Base-by-base conservation (phyloP, 306 rosid species). In the Vigna nakashimae region DNA sequence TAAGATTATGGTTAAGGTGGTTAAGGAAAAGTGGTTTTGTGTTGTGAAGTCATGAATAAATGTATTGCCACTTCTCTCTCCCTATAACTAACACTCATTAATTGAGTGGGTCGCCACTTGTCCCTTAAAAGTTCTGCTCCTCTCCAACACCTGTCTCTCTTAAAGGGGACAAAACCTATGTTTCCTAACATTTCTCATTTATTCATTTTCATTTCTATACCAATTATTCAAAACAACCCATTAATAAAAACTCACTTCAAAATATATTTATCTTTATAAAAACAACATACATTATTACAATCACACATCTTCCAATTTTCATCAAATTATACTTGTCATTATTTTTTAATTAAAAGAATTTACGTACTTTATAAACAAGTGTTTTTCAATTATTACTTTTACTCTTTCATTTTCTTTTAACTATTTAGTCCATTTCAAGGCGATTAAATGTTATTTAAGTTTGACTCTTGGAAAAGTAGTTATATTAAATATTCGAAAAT, bases 101-200 rank as follows among this genome's bases (percentile, higher is more conserved):
- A 74, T 62, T 83, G 65, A 64, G 73, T 77, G 81, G 81, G 79
- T 86, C 88, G 77, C 88, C 88, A 57, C 36, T 53, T 86, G 92
- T 86, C 88, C 78, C 82, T 62, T 58, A 84, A 84, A 84, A 57
- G 69, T 14, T 69, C 75, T 49, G 69, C 76, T 56, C 60, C 1
- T 62, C 2, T 0, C 85, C 80, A 73, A 86, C 84, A 82, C 12
- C 12, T 82, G 79, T 64, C 60, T 71, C 68, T 78, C 48, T 58
- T 77, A 8, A 50, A 81, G 87, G 81, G 57, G 76, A 81, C 88
- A 83, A 32, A 34, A 3, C 9, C 50, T 4, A 9, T 34, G 14
- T 34, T 64, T 64, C 69, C 36, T 32, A 32, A 63, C 34, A 59
- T 59, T 58, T 24, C 8, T 57, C 15, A 24, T 26, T 15, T 60